Evolutionary conservation across 306 rosid species (phyloP).

Genomic region (Corylus americana): DNA sequence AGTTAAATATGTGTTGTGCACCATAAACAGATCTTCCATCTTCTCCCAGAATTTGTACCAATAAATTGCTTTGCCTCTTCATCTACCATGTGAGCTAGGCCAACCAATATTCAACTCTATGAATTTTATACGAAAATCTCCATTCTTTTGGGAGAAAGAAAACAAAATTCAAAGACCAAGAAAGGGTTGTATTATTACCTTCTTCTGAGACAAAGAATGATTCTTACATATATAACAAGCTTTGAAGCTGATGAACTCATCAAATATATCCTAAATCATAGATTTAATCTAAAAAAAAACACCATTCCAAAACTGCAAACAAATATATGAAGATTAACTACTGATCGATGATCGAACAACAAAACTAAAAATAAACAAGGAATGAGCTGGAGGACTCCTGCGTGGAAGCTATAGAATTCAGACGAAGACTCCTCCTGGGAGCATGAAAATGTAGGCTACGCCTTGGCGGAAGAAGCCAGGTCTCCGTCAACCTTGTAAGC

Average conservation of each 20-base stretch:
- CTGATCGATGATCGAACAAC: neutral
- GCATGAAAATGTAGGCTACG: conserved; percentile 23
- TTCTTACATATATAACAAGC: neutral
- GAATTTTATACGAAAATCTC: too few species aligned
- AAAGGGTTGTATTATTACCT: neutral
- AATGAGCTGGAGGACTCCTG: conserved; percentile 49
- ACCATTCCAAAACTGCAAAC: neutral
- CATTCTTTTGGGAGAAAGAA: neutral
- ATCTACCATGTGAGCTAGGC: too few species aligned
- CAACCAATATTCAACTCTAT: too few species aligned
- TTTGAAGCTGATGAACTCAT: neutral
- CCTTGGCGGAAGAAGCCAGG: conserved; percentile 26
- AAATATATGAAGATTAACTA: too few species aligned
- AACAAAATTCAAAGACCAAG: neutral
- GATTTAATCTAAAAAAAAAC: neutral
- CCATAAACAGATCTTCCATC: neutral
- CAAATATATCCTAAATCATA: neutral
- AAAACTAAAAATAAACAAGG: conserved; percentile 46
- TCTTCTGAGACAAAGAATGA: conserved; percentile 2
- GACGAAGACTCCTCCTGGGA: conserved; percentile 37
- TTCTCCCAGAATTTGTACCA: neutral
- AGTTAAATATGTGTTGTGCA: neutral
- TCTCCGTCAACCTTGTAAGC: conserved; percentile 43
- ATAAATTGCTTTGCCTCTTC: too few species aligned
- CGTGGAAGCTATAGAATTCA: conserved; percentile 33